phyloP scores from a whole-genome alignment of 2,329 filamentous ascomycete species.

The Davidsoniella virescens region DNA sequence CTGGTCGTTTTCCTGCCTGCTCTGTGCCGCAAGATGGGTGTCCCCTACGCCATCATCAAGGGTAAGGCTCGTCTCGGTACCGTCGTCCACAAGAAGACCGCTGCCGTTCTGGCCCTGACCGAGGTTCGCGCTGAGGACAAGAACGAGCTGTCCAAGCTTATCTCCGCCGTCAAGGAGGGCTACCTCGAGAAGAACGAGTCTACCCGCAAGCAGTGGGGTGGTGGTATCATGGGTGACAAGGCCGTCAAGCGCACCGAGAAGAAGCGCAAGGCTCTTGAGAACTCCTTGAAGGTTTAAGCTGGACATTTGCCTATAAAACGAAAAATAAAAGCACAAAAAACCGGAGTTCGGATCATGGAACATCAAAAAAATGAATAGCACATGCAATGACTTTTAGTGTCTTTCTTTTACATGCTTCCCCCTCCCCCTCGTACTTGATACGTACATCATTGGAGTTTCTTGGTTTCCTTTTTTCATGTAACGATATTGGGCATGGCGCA shows the following conservation, averaged over 20 bases:
- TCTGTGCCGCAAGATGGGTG: conserved; percentile 99
- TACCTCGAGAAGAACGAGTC: conserved; percentile 94
- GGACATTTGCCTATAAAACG: conserved; percentile 10
- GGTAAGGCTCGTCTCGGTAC: conserved; percentile 98
- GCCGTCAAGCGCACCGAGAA: conserved; percentile 62
- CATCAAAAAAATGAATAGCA: conserved; percentile 10
- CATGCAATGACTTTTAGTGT: conserved; percentile 11
- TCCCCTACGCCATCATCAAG: conserved; percentile 98
- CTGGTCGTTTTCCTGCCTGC: conserved; percentile 97
- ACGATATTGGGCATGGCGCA: conserved; percentile 11
- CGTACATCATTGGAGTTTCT: conserved; percentile 3
- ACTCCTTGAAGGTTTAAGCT: conserved; percentile 89
- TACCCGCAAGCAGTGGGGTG: conserved; percentile 86
- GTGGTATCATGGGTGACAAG: conserved; percentile 98
- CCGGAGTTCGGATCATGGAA: conserved; percentile 9
- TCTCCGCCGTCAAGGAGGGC: conserved; percentile 93
- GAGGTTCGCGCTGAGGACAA: conserved; percentile 98
- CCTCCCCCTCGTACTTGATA: no score
- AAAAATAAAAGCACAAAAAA: conserved; percentile 12
- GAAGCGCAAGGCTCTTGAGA: conserved; percentile 87
- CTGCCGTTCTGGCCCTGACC: conserved; percentile 85
- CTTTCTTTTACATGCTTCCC: neutral
- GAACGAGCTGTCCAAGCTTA: conserved; percentile 90
- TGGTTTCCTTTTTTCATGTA: conserved; percentile 4
- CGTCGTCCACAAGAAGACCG: conserved; percentile 99